Evolutionary conservation across 2,329 filamentous ascomycete species (phyloP).

Genomic region (Hymenoscyphus albidus): DNA sequence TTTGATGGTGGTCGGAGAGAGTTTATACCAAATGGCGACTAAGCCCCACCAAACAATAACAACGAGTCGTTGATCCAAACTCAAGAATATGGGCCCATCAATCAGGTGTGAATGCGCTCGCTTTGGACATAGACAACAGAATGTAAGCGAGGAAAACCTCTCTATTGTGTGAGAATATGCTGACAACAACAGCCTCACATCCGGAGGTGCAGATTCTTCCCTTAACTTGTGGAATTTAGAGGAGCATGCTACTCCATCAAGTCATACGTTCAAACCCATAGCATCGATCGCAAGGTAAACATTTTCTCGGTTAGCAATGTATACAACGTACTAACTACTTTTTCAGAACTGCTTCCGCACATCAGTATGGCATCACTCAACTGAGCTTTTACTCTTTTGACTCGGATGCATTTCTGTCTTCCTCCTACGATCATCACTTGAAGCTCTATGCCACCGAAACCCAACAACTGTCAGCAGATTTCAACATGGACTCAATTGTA

Average conservation of each 20-base stretch:
- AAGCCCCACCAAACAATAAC: slow-evolving; percentile 2
- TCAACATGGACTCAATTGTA: slow-evolving; percentile 63
- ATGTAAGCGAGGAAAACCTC: slow-evolving; percentile 47
- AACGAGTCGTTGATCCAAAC: slow-evolving; percentile 12
- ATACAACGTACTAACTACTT: slow-evolving; percentile 7
- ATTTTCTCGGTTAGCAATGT: not conserved
- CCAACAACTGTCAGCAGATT: slow-evolving; percentile 59
- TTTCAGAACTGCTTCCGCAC: slow-evolving; percentile 37
- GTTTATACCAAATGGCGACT: slow-evolving; percentile 14
- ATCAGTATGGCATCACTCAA: slow-evolving; percentile 71
- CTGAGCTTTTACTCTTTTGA: slow-evolving; percentile 78
- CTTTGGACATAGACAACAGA: slow-evolving; percentile 78
- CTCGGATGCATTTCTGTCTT: slow-evolving; percentile 68
- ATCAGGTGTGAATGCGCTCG: slow-evolving; percentile 73
- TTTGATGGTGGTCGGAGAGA: slow-evolving; percentile 61
- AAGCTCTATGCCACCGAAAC: slow-evolving; percentile 70
- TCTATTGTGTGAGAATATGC: not conserved
- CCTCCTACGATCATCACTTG: slow-evolving; percentile 72
- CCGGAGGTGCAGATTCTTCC: slow-evolving; percentile 79
- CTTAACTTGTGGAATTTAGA: slow-evolving; percentile 88
- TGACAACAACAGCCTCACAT: slow-evolving; percentile 58
- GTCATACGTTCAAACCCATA: slow-evolving; percentile 52
- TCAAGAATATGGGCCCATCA: slow-evolving; percentile 59
- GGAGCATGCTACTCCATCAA: slow-evolving; percentile 39
- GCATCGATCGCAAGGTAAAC: slow-evolving; percentile 45